Base-by-base conservation (phyloP, 2,329 filamentous ascomycete species). In the Mycosphaerella arachidis region DNA sequence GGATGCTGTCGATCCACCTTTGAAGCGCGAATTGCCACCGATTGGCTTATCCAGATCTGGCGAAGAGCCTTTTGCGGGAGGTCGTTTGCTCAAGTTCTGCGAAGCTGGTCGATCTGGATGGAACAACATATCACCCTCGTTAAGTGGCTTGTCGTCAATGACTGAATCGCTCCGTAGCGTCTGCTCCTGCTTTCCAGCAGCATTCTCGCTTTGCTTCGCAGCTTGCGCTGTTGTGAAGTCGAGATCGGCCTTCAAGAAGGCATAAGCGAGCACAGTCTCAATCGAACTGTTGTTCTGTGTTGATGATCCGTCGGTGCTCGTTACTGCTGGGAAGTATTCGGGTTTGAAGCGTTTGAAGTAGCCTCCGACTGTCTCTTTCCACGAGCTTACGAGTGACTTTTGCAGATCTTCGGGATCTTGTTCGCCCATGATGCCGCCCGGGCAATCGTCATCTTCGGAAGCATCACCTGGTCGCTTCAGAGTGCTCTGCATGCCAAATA, bases 311-410 rank as follows among this genome's bases (percentile, higher is more conserved):
- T 55, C 57, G 13, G 46, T 46, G 24, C 53, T 63, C 2, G 63
- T 55, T 8, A 72, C 56, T 9, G 69, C 71, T 7, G 70, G 70
- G 79, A 83, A 97, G 74, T 90, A 83, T 52, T 90, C 82, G 0
- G 94, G 93, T 66, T 86, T 87, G 78, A 97, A 97, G 48, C 94
- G 86, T 61, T 90, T 86, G 72, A 96, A 99, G 76, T 99, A 99
- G 33, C 94, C 94, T 52, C 94, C 94, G 6, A 99, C 89, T 0
- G 91, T 87, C 61, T 86, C 83, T 72, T 87, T 89, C 86, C 96
- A 99, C 57, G 88, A 84, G 40, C 83, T 78, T 29, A 97, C 83
- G 9, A 97, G 81, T 16, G 82, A 80, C 58, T 80, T 84, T 74
- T 96, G 88, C 54, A 96, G 78, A 57, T 85, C 79, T 58, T 87